These are phyloP conservation scores for Colletotrichum euphorbiae DNA, from an alignment of 2,329 filamentous ascomycete species.

Conservation along the genomic window DNA sequence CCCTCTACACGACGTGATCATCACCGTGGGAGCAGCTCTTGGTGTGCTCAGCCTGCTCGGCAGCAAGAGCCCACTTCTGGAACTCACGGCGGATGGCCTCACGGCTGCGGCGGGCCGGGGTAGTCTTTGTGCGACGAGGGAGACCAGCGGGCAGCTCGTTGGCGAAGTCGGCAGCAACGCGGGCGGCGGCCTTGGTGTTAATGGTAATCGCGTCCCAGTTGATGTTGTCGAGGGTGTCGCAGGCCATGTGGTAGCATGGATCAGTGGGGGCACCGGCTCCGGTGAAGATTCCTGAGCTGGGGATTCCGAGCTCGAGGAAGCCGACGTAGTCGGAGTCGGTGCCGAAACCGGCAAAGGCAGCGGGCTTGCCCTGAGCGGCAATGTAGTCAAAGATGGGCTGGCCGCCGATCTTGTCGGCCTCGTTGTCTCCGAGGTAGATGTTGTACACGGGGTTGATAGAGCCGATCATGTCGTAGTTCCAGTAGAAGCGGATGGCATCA, in stretches of 20 bases:
- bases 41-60: slow-evolving; percentile 37
- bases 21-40: slow-evolving; percentile 39
- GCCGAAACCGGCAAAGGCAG: slow-evolving; percentile 50
- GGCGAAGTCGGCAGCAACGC: slow-evolving; percentile 56
- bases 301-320: slow-evolving; percentile 55
- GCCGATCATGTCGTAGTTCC: slow-evolving; percentile 80
- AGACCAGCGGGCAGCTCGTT: slow-evolving; percentile 50
- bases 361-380: slow-evolving; percentile 48
- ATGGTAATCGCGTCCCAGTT: slow-evolving; percentile 54
- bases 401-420: slow-evolving; percentile 52
- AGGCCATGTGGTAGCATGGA: slow-evolving; percentile 54
- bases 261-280: slow-evolving; percentile 52
- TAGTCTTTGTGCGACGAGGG: slow-evolving; percentile 48
- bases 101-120: slow-evolving; percentile 36
- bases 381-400: slow-evolving; percentile 51
- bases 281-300: slow-evolving; percentile 55
- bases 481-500: slow-evolving; percentile 72
- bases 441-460: slow-evolving; percentile 53
- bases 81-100: slow-evolving; percentile 41
- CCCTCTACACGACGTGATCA: slow-evolving; percentile 10
- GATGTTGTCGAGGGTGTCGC: slow-evolving; percentile 55
- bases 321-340: slow-evolving; percentile 55
- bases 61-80: slow-evolving; percentile 39
- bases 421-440: slow-evolving; percentile 54
- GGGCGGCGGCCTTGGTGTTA: slow-evolving; percentile 61